Percentiles rank a stretch among this genome's conserved stretches.
Evolutionary conservation across 1,284 basidiomycete species (phyloP).

Genomic region (Anthracocystis panici-leucophaei): DNA sequence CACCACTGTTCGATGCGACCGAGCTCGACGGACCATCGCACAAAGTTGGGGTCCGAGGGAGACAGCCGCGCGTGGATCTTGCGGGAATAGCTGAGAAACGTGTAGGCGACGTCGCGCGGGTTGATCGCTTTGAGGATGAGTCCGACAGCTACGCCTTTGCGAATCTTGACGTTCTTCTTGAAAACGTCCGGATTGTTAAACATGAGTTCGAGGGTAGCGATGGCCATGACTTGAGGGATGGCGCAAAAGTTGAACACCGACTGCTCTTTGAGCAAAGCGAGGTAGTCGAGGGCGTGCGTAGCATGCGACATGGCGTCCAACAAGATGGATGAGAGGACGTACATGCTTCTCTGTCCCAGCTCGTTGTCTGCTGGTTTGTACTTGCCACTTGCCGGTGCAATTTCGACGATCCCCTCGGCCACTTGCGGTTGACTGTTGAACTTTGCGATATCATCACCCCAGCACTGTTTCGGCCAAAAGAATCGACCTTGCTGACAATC

Average conservation of each 20-base stretch:
- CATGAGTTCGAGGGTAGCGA: conserved; percentile 90
- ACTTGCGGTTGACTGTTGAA: conserved; percentile 62
- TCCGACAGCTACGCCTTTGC: conserved; percentile 88
- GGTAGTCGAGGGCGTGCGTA: conserved; percentile 88
- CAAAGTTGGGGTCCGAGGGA: conserved; percentile 86
- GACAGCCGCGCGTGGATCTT: conserved; percentile 84
- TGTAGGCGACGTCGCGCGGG: conserved; percentile 87
- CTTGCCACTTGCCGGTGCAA: conserved; percentile 35
- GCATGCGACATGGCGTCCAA: conserved; percentile 88
- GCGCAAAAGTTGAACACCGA: conserved; percentile 96
- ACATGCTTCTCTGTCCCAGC: conserved; percentile 60
- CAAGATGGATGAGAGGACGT: conserved; percentile 80
- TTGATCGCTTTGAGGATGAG: conserved; percentile 91
- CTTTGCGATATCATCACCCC: conserved; percentile 72
- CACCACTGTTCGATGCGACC: conserved; percentile 66
- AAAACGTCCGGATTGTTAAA: conserved; percentile 95
- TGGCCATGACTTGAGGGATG: conserved; percentile 94
- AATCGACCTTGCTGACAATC: conserved; percentile 86
- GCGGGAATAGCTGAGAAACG: conserved; percentile 86
- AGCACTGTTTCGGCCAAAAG: conserved; percentile 97
- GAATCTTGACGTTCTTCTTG: conserved; percentile 91
- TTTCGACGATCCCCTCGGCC: conserved; percentile 62
- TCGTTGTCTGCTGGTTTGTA: conserved; percentile 46
- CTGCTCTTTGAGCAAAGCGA: conserved; percentile 88
- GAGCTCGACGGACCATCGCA: conserved; percentile 63